A percentile compares a stretch with the other conserved stretches of the same genome.
Conservation (phyloP, 2,329 filamentous ascomycete genomes). For the Penicillium oxalicum region DNA sequence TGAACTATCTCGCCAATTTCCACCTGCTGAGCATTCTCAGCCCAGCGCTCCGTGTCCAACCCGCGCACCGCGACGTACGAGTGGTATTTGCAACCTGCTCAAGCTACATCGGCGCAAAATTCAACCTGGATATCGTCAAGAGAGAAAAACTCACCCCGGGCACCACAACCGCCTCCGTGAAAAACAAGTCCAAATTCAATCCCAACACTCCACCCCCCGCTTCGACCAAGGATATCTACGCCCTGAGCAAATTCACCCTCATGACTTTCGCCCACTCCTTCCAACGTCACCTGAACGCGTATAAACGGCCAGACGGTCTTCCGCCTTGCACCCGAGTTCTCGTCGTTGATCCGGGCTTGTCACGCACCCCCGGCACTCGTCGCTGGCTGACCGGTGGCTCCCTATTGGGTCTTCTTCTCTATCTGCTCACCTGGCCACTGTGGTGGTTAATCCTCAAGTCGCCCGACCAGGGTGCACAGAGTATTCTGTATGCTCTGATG, state of each 20-base stretch:
- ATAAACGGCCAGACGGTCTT: constrained; percentile 74
- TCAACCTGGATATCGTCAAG: constrained; percentile 43
- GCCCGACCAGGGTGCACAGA: constrained; percentile 75
- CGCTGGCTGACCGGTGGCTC: constrained; percentile 82
- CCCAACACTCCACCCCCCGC: not conserved
- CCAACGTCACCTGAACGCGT: constrained; percentile 83
- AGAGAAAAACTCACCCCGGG: constrained; percentile 3
- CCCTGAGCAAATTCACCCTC: constrained; percentile 66
- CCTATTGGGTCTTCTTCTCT: constrained; percentile 69
- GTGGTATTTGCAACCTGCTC: constrained; percentile 82
- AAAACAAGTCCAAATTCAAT: not conserved
- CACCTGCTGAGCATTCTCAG: constrained; percentile 87
- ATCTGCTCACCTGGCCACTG: constrained; percentile 69
- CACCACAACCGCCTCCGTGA: not conserved
- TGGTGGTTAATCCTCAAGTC: constrained; percentile 89
- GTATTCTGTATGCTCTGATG: constrained; percentile 79
- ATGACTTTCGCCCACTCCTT: constrained; percentile 86
- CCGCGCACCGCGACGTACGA: constrained; percentile 86
- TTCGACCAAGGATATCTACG: constrained; percentile 44
- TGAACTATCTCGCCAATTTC: constrained; percentile 95
- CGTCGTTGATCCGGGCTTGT: constrained; percentile 78
- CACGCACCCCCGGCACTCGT: constrained; percentile 78
- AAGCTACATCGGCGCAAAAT: constrained; percentile 73
- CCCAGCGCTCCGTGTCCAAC: constrained; percentile 83
- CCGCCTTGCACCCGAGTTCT: constrained; percentile 79